A percentile compares a stretch with the other conserved stretches of the same genome.
Conservation (phyloP, 2,329 filamentous ascomycete genomes). For the Hymenoscyphus linearis region DNA sequence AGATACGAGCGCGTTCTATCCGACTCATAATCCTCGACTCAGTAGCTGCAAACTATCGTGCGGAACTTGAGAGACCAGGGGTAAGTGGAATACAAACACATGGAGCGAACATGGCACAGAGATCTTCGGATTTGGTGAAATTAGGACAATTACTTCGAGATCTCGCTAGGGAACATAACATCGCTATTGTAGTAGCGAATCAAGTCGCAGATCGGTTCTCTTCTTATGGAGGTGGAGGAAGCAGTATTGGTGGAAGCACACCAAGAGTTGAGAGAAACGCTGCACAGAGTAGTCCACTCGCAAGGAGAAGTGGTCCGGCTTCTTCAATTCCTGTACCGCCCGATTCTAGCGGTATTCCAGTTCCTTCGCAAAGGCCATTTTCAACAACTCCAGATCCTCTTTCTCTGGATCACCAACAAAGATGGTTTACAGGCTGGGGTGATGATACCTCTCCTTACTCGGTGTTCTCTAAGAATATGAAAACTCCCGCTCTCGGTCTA, state of each 20-base stretch:
- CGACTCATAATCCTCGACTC: constrained; percentile 86
- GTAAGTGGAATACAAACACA: constrained; percentile 33
- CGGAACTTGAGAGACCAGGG: constrained; percentile 67
- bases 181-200: constrained; percentile 89
- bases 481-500: constrained; percentile 81
- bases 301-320: constrained; percentile 22
- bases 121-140: constrained; percentile 70
- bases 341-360: constrained; percentile 19
- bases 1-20: constrained; percentile 68
- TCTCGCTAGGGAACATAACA: constrained; percentile 65
- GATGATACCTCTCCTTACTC: constrained; percentile 47
- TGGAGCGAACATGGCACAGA: constrained; percentile 61
- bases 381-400: constrained; percentile 48
- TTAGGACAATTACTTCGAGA: constrained; percentile 71
- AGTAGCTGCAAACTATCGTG: constrained; percentile 91
- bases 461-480: constrained; percentile 45
- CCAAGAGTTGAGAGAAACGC: constrained; percentile 11
- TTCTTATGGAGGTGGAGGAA: constrained; percentile 4
- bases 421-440: constrained; percentile 95
- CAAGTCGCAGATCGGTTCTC: constrained; percentile 87
- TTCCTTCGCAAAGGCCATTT: constrained; percentile 9
- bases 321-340: constrained; percentile 23
- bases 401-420: constrained; percentile 80
- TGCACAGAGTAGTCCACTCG: constrained; percentile 26
- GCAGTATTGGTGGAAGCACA: constrained; percentile 2